phyloP scores from a whole-genome alignment of 1,284 basidiomycete genomes.

The Ustilago xerochloae region DNA sequence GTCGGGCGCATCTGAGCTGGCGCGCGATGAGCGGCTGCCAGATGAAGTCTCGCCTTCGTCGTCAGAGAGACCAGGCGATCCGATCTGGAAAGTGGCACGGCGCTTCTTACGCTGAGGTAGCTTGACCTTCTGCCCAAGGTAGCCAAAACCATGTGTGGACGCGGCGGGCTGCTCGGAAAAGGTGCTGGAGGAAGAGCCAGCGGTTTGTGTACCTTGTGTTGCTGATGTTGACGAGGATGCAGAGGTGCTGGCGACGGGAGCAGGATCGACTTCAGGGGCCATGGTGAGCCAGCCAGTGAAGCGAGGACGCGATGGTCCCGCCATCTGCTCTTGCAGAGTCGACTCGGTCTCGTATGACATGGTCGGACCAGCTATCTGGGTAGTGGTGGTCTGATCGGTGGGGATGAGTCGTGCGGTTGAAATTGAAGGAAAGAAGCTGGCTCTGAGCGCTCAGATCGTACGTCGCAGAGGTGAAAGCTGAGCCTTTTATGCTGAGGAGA shows the following conservation, averaged over 20 bases:
- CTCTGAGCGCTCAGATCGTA: not conserved
- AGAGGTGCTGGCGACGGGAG: slow-evolving; percentile 1
- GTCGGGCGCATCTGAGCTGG: slow-evolving; percentile 33
- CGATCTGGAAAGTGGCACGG: slow-evolving; percentile 44
- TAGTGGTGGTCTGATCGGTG: not conserved
- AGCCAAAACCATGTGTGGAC: slow-evolving; percentile 37
- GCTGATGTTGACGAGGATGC: not conserved
- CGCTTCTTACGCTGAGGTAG: slow-evolving; percentile 38
- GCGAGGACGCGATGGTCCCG: slow-evolving; percentile 35
- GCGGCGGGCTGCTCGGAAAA: slow-evolving; percentile 13
- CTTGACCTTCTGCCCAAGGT: slow-evolving; percentile 24
- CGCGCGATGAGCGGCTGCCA: slow-evolving; percentile 23
- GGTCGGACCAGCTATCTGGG: not conserved
- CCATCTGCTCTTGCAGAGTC: slow-evolving; percentile 40
- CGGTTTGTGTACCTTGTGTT: slow-evolving; percentile 1
- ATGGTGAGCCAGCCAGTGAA: slow-evolving; percentile 60
- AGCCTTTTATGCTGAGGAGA: too few relatives aligned
- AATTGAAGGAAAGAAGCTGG: too few relatives aligned
- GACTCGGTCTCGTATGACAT: slow-evolving; percentile 25
- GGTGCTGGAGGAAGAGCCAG: slow-evolving; percentile 3
- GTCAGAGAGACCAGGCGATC: slow-evolving; percentile 44
- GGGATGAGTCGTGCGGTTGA: not conserved
- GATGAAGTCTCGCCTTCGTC: slow-evolving; percentile 19
- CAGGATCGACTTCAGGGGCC: slow-evolving; percentile 49
- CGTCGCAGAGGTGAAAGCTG: not conserved